Conservation (phyloP, 78 protist species). For the Neovahlkampfia damariscottae region DNA sequence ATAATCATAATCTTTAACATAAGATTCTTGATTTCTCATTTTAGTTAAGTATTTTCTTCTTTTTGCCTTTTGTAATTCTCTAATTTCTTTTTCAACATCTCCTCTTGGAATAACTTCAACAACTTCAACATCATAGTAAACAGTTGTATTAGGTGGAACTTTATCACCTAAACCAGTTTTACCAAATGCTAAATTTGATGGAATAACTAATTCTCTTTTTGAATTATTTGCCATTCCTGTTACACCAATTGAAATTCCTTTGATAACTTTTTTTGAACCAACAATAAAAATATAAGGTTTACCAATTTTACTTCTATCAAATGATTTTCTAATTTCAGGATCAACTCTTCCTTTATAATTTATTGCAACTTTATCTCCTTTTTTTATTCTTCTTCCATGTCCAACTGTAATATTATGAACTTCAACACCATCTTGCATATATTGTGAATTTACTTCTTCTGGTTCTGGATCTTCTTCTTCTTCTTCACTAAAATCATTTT, state of each 20-base stretch:
- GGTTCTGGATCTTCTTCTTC: neutral
- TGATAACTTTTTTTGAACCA: constrained; percentile 45
- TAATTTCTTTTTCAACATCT: neutral
- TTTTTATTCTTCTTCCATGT: neutral
- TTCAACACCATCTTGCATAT: neutral
- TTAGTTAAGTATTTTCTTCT: neutral
- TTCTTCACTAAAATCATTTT: neutral
- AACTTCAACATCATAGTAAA: constrained; percentile 52
- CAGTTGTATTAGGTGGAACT: constrained; percentile 46
- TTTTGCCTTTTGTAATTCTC: neutral
- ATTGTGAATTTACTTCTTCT: neutral
- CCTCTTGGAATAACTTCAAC: neutral
- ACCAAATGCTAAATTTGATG: constrained; percentile 53
- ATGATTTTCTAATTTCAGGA: neutral
- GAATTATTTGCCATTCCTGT: constrained; percentile 53
- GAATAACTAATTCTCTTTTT: constrained; percentile 41
- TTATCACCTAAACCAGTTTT: constrained; percentile 16
- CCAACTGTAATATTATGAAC: neutral
- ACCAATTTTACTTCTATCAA: constrained; percentile 1
- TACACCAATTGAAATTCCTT: constrained; percentile 60
- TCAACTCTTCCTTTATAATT: neutral
- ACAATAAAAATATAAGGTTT: constrained; percentile 43
- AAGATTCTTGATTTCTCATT: neutral
- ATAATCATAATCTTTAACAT: too few species aligned
- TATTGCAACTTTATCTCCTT: neutral